Conservation (phyloP, 164 flowering plant genomes). For the Taxillus chinensis region DNA sequence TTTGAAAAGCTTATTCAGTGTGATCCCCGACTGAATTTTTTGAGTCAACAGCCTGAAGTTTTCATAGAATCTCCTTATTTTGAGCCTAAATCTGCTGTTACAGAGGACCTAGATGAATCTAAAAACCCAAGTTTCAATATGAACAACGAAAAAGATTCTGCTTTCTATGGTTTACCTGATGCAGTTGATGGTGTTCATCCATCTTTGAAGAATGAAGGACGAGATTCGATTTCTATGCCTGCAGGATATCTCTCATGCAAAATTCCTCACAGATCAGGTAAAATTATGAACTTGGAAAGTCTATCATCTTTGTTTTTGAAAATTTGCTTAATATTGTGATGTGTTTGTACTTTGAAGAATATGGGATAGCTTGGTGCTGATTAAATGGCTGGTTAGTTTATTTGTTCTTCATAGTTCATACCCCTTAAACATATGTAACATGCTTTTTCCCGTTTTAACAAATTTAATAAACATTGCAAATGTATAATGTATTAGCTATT, state of each 20-base stretch:
- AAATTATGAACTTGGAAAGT: background rate
- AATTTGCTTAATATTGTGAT: too few relatives aligned
- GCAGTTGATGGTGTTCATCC: background rate
- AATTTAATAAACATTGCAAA: too few relatives aligned
- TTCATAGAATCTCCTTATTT: slow-evolving; percentile 3
- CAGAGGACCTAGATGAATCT: background rate
- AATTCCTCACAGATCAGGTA: background rate
- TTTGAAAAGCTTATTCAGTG: slow-evolving; percentile 51
- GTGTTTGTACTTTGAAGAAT: background rate
- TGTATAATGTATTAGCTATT: too few relatives aligned
- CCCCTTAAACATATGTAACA: too few relatives aligned
- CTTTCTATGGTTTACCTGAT: background rate
- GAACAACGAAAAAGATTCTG: background rate
- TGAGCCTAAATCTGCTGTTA: background rate
- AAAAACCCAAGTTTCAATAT: background rate
- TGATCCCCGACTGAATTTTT: slow-evolving; percentile 30
- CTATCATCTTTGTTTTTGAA: background rate
- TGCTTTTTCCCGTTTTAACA: too few relatives aligned
- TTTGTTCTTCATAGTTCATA: background rate
- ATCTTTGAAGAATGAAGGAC: background rate
- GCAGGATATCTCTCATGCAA: background rate
- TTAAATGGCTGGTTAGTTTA: background rate
- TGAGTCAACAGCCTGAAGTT: slow-evolving; percentile 25
- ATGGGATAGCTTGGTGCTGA: background rate
- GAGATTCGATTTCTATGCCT: background rate